Evolutionary conservation across 2,329 filamentous ascomycete genomes (phyloP).

Genomic region (Ophioceras dolichostomum): DNA sequence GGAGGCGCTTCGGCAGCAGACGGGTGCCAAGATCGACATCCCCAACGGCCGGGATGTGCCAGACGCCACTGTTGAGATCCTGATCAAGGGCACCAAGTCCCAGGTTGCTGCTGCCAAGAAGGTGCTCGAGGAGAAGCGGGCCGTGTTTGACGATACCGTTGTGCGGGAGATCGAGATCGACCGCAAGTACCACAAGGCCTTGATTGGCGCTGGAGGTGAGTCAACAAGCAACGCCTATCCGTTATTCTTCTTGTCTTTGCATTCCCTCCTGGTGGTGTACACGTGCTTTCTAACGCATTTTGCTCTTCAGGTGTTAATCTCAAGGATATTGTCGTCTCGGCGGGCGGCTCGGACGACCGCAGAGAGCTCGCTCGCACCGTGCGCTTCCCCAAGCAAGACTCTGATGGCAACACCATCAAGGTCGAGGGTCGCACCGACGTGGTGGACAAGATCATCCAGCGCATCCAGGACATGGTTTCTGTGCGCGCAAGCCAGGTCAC

Average conservation of each 20-base stretch:
- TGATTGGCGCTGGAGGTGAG: conserved; percentile 84
- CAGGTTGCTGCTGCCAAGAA: conserved; percentile 89
- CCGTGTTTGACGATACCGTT: conserved; percentile 82
- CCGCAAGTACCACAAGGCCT: conserved; percentile 78
- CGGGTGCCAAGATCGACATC: conserved; percentile 84
- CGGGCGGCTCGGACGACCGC: conserved; percentile 80
- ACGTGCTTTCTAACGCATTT: conserved; percentile 16
- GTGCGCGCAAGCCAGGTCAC: conserved; percentile 75
- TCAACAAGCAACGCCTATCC: conserved; percentile 13
- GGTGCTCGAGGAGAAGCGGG: conserved; percentile 73
- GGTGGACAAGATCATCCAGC: conserved; percentile 76
- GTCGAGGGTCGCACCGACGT: conserved; percentile 75
- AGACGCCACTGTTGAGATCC: conserved; percentile 66
- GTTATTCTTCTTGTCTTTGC: background rate
- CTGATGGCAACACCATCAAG: conserved; percentile 71
- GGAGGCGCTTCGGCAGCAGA: conserved; percentile 75
- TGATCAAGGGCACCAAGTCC: conserved; percentile 82
- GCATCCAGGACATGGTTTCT: conserved; percentile 71
- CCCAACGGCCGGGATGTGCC: conserved; percentile 66
- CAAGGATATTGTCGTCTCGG: conserved; percentile 72
- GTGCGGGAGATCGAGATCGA: conserved; percentile 80
- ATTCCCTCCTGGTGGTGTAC: background rate
- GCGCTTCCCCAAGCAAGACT: conserved; percentile 84
- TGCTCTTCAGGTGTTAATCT: conserved; percentile 60
- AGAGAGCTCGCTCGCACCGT: conserved; percentile 79